Base-by-base conservation (phyloP, 768 basidiomycete genomes). In the Nidularia sp. region DNA sequence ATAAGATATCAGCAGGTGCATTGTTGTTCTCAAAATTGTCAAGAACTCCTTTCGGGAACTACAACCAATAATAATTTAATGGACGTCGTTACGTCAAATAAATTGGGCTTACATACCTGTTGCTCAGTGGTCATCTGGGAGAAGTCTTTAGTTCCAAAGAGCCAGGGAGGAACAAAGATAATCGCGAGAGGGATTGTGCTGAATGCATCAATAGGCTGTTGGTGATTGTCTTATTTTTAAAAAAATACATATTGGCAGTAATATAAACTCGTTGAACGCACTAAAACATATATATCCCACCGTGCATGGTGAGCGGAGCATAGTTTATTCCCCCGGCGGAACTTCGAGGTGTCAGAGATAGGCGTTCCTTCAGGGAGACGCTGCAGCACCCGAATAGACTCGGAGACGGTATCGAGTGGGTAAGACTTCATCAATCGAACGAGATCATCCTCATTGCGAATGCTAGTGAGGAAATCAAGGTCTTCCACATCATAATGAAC, bases 241-340 rank as follows among this genome's bases (percentile, higher is more conserved):
- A 33, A 25, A 15, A 13, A 12, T 12, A 2, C 13, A 34, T 6
- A 13, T 13, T 32, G 10, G 10, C 4, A 29, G 36, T 32, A 36
- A 15, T 35, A 32, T 2, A 8, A 5, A 42, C 55, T 45, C 50
- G 25, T 25, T 25, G 1, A 25, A 25, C 25, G 25, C 25, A 62
- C 64, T 51, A 66, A 36, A 39, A 57, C 51, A 13, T 62, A 52
- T 9, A 66, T 60, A 48, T 64, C 60, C 64, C 64, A 66, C n/a
- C 59, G 56, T 5, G 55, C 56, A 55, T 60, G 57, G n/a, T 54
- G 60, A n/a, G 62, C 61, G 2, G 49, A n/a, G 35, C 58, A 58
- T 18, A 66, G 43, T 25, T 51, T 32, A 25, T 59, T 64, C 34
- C 45, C 51, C 10, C 50, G 42, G 15, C 42, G 45, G 39, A 66